Conservation (phyloP, 2,329 filamentous ascomycete genomes). For the Pseudogymnoascus sp. region DNA sequence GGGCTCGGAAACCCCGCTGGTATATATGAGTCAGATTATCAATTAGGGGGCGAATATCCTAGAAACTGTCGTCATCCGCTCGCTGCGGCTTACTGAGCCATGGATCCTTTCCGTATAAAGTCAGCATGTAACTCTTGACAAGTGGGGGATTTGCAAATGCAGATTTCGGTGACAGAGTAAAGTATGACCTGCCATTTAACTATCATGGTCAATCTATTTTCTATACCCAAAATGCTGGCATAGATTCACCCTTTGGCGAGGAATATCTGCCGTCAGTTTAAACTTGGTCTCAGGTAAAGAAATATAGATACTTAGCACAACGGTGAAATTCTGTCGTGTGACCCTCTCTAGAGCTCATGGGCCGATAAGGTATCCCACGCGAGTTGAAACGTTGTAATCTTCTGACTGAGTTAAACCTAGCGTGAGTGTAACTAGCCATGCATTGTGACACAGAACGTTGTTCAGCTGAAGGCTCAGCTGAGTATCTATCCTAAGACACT, state of each 20-base stretch:
- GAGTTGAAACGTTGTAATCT: background rate
- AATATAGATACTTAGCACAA: background rate
- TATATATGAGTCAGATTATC: background rate
- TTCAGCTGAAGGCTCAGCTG: constrained; percentile 1
- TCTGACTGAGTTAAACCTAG: background rate
- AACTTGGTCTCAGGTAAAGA: background rate
- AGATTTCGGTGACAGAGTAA: background rate
- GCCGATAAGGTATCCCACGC: background rate
- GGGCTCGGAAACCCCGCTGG: background rate
- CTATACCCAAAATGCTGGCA: background rate
- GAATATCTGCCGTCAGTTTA: background rate
- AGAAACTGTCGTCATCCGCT: background rate
- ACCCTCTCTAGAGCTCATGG: background rate
- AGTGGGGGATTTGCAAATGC: background rate
- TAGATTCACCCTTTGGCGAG: background rate
- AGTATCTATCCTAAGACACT: background rate
- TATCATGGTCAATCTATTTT: background rate
- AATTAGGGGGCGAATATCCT: background rate
- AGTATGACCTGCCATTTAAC: background rate
- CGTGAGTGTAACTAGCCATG: background rate
- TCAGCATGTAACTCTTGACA: background rate
- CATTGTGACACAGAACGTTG: background rate
- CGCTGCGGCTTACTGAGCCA: background rate
- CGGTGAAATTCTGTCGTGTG: background rate
- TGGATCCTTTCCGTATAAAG: background rate